phyloP scores from a whole-genome alignment of 257 asterid genomes.

The Ajuga chamaepitys region DNA sequence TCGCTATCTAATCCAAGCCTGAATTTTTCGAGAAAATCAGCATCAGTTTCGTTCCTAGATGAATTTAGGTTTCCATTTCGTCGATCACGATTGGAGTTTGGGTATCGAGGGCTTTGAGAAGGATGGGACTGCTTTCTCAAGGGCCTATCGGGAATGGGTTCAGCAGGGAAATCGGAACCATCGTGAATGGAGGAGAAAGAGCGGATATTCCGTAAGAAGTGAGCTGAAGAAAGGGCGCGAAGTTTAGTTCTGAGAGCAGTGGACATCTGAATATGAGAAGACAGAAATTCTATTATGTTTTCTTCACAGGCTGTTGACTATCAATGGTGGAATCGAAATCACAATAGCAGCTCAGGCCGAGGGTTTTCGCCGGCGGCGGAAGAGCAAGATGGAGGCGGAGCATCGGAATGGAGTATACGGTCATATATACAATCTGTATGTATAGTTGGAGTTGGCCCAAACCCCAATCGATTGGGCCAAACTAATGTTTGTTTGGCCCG shows the following conservation, averaged over 20 bases:
- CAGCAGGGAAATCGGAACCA: conserved; percentile 27
- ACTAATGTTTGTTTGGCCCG: no score
- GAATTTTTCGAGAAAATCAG: conserved; percentile 68
- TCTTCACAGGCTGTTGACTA: no score
- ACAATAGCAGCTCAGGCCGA: no score
- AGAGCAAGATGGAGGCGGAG: no score
- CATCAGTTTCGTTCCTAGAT: conserved; percentile 25
- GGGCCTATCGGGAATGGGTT: conserved; percentile 49
- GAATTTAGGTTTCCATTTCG: conserved; percentile 27
- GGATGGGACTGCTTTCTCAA: conserved; percentile 29
- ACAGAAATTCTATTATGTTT: neutral
- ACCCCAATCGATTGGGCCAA: no score
- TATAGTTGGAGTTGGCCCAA: no score
- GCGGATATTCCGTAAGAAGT: conserved; percentile 14
- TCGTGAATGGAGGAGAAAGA: conserved; percentile 24
- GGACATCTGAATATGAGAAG: conserved; percentile 16
- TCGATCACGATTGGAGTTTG: conserved; percentile 17
- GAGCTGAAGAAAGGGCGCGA: conserved; percentile 13
- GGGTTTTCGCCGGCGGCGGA: no score
- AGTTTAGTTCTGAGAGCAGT: conserved; percentile 26
- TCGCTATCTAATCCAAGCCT: conserved; percentile 54
- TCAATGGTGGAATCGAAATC: no score
- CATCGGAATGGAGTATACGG: no score
- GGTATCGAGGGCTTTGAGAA: conserved; percentile 15
- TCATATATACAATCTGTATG: no score